A percentile compares a stretch with the other conserved stretches of the same genome.
Conservation (phyloP, 306 rosid species). For the Carpinus viminea region DNA sequence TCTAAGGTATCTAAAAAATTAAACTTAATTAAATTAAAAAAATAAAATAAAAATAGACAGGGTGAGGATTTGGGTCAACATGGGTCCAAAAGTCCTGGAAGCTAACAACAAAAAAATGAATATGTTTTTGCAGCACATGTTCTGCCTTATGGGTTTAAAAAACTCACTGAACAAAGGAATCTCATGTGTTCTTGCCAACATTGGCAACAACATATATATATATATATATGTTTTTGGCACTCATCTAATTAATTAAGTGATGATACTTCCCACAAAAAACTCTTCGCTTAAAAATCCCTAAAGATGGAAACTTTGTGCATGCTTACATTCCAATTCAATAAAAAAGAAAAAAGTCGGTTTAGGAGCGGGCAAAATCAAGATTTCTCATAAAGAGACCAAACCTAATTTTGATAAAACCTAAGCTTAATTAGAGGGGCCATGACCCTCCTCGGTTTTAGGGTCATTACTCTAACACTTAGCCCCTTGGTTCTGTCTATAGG, state of each 20-base stretch:
- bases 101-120: too few species aligned
- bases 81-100: too few species aligned
- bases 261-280: background rate
- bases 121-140: background rate
- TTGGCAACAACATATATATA: too few species aligned
- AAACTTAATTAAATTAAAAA: background rate
- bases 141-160: background rate
- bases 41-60: background rate
- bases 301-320: slow-evolving; percentile 1
- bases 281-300: background rate
- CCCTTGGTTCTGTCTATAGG: too few species aligned
- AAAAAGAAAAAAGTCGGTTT: background rate
- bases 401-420: too few species aligned
- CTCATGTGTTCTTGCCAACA: background rate
- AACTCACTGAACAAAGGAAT: background rate
- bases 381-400: too few species aligned
- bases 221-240: background rate
- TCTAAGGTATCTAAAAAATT: background rate
- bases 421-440: too few species aligned
- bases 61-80: background rate
- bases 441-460: too few species aligned
- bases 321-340: background rate
- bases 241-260: background rate
- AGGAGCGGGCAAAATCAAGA: too few species aligned
- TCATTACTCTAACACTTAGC: too few species aligned